Evolutionary conservation across 164 flowering plant species (phyloP).

Genomic region (Stephania yunnanensis): DNA sequence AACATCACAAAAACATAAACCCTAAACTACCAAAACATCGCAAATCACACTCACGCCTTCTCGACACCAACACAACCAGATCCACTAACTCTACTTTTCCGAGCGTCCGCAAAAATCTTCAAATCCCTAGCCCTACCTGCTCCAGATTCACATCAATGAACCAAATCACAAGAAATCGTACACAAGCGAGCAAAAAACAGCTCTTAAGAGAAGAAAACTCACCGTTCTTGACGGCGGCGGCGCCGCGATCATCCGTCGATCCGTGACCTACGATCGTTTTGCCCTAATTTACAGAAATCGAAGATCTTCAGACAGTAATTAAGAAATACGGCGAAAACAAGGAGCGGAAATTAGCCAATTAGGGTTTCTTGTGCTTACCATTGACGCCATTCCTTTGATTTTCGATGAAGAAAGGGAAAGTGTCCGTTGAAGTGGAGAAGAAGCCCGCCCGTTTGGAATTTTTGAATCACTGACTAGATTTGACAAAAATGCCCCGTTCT

Average conservation of each 20-base stretch:
- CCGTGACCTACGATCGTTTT: constrained; percentile 9
- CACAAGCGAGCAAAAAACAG: neutral
- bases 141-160: neutral
- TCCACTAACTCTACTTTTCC: constrained; percentile 12
- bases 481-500: neutral
- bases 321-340: neutral
- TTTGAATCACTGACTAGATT: neutral
- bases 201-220: neutral
- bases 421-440: neutral
- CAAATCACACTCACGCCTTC: constrained; percentile 17
- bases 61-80: constrained; percentile 10
- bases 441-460: neutral
- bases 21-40: neutral
- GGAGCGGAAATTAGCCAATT: neutral
- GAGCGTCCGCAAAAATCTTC: constrained; percentile 38
- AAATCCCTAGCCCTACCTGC: constrained; percentile 30
- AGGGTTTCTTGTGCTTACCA: constrained; percentile 2
- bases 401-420: neutral
- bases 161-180: neutral
- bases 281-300: constrained; percentile 17
- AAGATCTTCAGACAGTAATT: neutral
- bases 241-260: constrained; percentile 11
- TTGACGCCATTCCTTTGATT: constrained; percentile 3
- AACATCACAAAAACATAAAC: neutral
- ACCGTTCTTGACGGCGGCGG: constrained; percentile 12